Evolutionary conservation across 139 green algal genomes (phyloP), one percentile per base, ranked within the genome.

Genomic region (Zygnema circumcarinatum): DNA sequence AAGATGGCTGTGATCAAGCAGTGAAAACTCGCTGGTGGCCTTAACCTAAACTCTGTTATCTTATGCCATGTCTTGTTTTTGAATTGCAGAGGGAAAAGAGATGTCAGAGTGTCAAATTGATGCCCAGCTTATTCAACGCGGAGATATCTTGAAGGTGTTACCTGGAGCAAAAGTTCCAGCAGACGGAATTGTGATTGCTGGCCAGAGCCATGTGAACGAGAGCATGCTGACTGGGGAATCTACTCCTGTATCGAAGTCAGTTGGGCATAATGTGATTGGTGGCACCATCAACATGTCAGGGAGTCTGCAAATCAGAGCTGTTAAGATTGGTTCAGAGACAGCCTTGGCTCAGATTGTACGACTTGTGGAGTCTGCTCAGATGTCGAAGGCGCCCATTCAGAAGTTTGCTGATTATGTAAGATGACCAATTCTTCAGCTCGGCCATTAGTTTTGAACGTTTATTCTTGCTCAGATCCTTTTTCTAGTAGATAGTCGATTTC

Each of bases 141-240:
- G 89, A 0, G 89, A 92, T 38, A 33, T 91, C 16, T 72, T 93
- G 35, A 89, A 89, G 3, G 90, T 93, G 79, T 36, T 91, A 38
- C 84, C 85, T 0, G 85, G 85, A 7, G 85, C 85, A 20, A 90
- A 88, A 35, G 40, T 90, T 39, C 85, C 85, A 7, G 82, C 79
- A 29, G 85, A 90, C 38, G 85, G 76, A 38, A 40, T 67, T 20
- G 83, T 90, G 35, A 47, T 89, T 42, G 3, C 29, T n/a, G 53
- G 97, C 2, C 72, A 91, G 36, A 95, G 93, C 20, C 94, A 97
- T 86, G 91, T 97, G n/a, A 95, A 99, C 69, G 97, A 99, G 91
- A 92, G 93, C 89, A 98, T 99, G 97, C 93, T 99, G 38, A 99
- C 96, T 21, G 97, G 97, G 11, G 96, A 98, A 90, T 88, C 92